These are phyloP conservation scores for Malassezia dermatis DNA, from an alignment of 1,284 basidiomycete species.

Conservation along the genomic window DNA sequence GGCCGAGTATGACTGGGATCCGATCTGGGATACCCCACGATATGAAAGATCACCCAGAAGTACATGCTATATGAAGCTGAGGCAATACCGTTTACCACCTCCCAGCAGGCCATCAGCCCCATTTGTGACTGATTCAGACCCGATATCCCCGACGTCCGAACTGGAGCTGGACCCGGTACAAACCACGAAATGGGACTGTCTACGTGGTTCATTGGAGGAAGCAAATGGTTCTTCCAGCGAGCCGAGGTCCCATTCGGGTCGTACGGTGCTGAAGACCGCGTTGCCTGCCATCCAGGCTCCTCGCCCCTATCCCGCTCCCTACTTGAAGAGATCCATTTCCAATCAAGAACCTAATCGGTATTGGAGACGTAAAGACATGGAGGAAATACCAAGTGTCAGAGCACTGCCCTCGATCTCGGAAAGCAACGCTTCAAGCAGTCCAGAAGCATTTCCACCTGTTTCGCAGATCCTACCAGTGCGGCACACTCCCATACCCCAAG, in stretches of 20 bases:
- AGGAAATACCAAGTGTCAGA: background rate
- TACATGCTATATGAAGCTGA: background rate
- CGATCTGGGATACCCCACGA: background rate
- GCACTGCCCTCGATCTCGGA: background rate
- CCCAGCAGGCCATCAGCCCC: background rate
- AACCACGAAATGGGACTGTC: background rate
- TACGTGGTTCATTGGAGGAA: background rate
- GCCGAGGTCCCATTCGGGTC: background rate
- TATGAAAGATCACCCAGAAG: background rate
- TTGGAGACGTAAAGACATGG: background rate
- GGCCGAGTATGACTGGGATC: background rate
- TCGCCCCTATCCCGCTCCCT: too few species aligned
- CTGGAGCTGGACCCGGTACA: background rate
- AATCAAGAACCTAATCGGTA: too few species aligned
- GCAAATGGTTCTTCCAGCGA: background rate
- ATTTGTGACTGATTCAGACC: background rate
- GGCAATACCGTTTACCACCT: background rate
- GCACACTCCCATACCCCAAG: background rate
- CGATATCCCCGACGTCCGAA: background rate
- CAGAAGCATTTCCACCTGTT: background rate
- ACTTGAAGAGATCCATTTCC: too few species aligned
- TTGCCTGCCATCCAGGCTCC: too few species aligned
- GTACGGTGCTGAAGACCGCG: background rate
- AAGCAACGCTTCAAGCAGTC: background rate
- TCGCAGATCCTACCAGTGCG: background rate